Conservation (phyloP, 1,284 basidiomycete genomes). For the Apiotrichum porosum region DNA sequence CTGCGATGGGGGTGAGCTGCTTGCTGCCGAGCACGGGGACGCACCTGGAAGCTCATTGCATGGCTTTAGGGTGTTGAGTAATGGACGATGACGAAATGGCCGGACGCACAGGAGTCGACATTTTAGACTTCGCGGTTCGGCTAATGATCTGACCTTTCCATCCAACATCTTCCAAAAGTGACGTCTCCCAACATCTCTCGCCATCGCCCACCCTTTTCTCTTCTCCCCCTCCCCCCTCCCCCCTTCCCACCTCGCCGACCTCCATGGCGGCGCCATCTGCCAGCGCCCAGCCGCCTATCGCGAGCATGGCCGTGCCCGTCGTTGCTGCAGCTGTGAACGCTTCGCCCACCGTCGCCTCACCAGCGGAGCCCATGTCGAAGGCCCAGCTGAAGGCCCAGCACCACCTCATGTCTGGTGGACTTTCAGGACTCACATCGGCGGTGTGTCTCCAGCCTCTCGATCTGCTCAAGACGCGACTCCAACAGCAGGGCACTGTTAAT, state of each 20-base stretch:
- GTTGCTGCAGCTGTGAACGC: too few species aligned
- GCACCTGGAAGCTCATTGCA: slow-evolving; percentile 14
- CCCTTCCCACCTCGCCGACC: too few species aligned
- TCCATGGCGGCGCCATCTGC: too few species aligned
- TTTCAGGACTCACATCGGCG: slow-evolving; percentile 45
- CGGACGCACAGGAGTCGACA: too few species aligned
- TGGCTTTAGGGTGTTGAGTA: background rate
- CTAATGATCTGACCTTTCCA: too few species aligned
- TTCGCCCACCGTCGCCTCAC: background rate
- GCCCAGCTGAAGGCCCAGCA: slow-evolving; percentile 34
- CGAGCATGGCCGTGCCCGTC: too few species aligned
- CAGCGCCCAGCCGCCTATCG: too few species aligned
- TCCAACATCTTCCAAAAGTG: too few species aligned
- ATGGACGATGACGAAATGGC: slow-evolving; percentile 9
- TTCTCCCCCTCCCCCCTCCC: too few species aligned
- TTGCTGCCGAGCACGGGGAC: background rate
- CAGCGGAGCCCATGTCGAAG: background rate
- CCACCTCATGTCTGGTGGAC: slow-evolving; percentile 46
- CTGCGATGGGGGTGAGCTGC: slow-evolving; percentile 4
- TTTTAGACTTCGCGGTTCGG: background rate
- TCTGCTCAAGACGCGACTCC: slow-evolving; percentile 78
- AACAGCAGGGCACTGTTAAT: slow-evolving; percentile 54
- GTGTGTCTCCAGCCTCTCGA: slow-evolving; percentile 57
- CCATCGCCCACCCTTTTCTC: too few species aligned
- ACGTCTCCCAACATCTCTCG: too few species aligned